phyloP scores from a whole-genome alignment of 768 basidiomycete genomes.

The Mycena olivaceomarginata region DNA sequence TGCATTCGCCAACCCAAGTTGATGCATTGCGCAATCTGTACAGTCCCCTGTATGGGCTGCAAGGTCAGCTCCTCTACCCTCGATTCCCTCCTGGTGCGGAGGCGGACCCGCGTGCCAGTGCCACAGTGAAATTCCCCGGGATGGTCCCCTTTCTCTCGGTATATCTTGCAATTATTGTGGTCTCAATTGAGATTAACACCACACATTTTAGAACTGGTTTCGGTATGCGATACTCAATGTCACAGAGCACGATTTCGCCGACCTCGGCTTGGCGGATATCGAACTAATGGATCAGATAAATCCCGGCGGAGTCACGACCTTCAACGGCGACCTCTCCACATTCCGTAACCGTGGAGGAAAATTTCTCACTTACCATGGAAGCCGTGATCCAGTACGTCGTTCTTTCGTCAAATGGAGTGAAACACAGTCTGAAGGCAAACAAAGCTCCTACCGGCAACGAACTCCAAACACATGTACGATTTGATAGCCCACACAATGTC shows the following conservation, averaged over 20 bases:
- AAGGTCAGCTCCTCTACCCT: neutral
- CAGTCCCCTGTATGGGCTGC: neutral
- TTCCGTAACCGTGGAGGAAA: slow-evolving; percentile 49
- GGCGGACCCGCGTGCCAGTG: neutral
- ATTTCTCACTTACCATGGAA: slow-evolving; percentile 49
- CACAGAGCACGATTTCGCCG: neutral
- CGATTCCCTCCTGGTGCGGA: neutral
- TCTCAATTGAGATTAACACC: neutral
- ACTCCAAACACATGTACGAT: slow-evolving; percentile 33
- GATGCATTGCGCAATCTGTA: neutral
- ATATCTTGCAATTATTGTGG: neutral
- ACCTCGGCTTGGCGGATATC: slow-evolving; percentile 13
- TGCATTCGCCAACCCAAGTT: neutral
- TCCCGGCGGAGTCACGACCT: slow-evolving; percentile 37
- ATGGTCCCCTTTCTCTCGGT: no score
- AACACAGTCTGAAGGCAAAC: neutral
- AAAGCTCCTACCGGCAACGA: slow-evolving; percentile 45
- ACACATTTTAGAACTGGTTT: neutral
- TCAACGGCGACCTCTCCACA: slow-evolving; percentile 40
- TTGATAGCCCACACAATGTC: no score
- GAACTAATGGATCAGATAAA: slow-evolving; percentile 13
- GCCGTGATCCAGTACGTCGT: slow-evolving; percentile 25
- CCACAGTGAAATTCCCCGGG: neutral
- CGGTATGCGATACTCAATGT: neutral
- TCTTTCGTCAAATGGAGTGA: neutral